Base-by-base conservation (phyloP, 495 filamentous ascomycete genomes). In the Parathielavia hyrcaniae region DNA sequence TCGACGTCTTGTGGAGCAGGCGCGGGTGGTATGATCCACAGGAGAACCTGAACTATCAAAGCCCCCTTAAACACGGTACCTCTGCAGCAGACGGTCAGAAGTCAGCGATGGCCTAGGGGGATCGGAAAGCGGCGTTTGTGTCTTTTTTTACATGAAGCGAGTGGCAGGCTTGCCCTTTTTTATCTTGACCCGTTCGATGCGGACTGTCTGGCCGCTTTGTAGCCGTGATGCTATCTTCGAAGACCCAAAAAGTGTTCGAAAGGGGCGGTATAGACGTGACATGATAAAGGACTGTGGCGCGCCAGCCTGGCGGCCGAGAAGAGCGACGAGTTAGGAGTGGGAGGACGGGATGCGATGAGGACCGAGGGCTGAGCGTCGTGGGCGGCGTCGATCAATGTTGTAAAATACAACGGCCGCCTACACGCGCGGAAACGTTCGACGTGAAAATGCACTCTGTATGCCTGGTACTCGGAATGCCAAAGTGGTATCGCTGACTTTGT, bases 111-210 rank as follows among this genome's bases (percentile, higher is more conserved):
- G n/a, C 1, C 3, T 9, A 13, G 36, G n/a, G 17, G 5, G 9
- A 19, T 6, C 16, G 4, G 19, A 13, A 11, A 13, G 2, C 10
- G 19, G 10, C 7, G 19, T 6, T 30, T 30, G 48, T 10, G 1
- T 22, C 1, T 4, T 4, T 35, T 11, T 43, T 48, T 20, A 56
- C 53, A 56, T 6, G 34, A 48, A 48, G 1, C 53, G 34, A 20
- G 53, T 56, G 7, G 35, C 20, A 0, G 38, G 14, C 9, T 22
- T 53, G 14, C 38, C 54, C 53, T 48, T 68, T 60, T 56, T 72
- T 43, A 72, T 53, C 64, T 61, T 71, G 36, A 76, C 73, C 43
- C 67, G 64, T 32, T 77, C 69, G 41, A 75, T 51, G 53, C 52
- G 53, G 13, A 70, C 53, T 16, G 57, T 43, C 47, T 69, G 62